A percentile compares a stretch with the other conserved stretches of the same genome.
phyloP scores from a whole-genome alignment of 352 stramenopile genomes.

The Phytopythium montanum region DNA sequence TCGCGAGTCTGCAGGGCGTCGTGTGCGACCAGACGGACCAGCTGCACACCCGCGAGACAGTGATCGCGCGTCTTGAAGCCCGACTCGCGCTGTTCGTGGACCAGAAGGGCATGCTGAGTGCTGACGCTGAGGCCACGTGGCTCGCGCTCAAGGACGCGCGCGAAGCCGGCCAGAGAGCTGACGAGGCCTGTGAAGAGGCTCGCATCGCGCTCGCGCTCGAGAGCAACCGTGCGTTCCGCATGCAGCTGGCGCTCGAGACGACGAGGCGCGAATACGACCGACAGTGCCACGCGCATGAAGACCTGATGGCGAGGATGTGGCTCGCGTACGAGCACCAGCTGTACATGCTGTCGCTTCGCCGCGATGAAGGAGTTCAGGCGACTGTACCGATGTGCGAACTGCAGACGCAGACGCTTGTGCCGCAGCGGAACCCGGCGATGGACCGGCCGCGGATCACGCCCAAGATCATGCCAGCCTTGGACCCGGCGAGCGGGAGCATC shows the following conservation, averaged over 20 bases:
- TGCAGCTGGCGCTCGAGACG: slow-evolving; percentile 32
- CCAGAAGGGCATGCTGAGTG: slow-evolving; percentile 45
- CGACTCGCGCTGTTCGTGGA: slow-evolving; percentile 22
- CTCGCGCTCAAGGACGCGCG: slow-evolving; percentile 20
- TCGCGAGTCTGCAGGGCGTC: slow-evolving; percentile 44
- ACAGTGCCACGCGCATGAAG: slow-evolving; percentile 44
- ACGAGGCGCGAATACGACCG: slow-evolving; percentile 47
- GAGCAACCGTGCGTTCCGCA: slow-evolving; percentile 38
- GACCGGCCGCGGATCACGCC: slow-evolving; percentile 46
- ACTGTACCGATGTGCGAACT: slow-evolving; percentile 35
- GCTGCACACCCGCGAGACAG: slow-evolving; percentile 34
- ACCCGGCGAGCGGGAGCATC: slow-evolving; percentile 33
- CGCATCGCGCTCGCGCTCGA: slow-evolving; percentile 45
- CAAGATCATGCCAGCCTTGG: slow-evolving; percentile 35
- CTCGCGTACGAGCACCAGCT: slow-evolving; percentile 56
- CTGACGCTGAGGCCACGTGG: slow-evolving; percentile 40
- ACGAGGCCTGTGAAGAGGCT: slow-evolving; percentile 26
- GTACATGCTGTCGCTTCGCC: slow-evolving; percentile 54
- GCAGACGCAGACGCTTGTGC: slow-evolving; percentile 55
- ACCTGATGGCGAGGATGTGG: slow-evolving; percentile 51
- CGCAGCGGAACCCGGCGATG: slow-evolving; percentile 59
- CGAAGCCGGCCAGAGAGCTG: slow-evolving; percentile 12
- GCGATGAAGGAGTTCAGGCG: slow-evolving; percentile 57
- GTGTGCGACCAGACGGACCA: slow-evolving; percentile 55
- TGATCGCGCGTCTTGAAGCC: slow-evolving; percentile 4